Evolutionary conservation across 1,139 yeast species (phyloP).

Genomic region (Candida tropicalis): DNA sequence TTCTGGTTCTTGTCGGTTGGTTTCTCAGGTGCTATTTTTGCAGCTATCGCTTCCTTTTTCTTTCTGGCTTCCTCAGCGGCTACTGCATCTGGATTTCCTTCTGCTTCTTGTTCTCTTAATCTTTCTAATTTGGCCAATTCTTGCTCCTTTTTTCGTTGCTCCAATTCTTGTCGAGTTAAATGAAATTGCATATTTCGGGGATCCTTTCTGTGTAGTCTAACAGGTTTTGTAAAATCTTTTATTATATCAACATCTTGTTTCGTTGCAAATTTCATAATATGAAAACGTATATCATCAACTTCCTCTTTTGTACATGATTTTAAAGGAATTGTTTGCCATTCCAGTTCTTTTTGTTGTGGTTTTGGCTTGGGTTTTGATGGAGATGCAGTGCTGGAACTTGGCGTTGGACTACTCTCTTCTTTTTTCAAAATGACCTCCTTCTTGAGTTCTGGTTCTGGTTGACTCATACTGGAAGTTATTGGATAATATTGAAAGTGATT

Average conservation of each 20-base stretch:
- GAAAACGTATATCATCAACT: slow-evolving; percentile 73
- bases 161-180: slow-evolving; percentile 65
- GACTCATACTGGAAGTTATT: slow-evolving; percentile 21
- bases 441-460: slow-evolving; percentile 29
- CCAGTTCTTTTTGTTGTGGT: slow-evolving; percentile 23
- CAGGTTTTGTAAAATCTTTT: slow-evolving; percentile 74
- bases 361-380: slow-evolving; percentile 8
- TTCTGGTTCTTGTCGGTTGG: slow-evolving; percentile 29
- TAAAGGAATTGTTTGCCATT: slow-evolving; percentile 68
- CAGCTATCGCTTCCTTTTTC: slow-evolving; percentile 16
- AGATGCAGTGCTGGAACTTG: slow-evolving; percentile 1
- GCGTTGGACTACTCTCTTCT: slow-evolving; percentile 19
- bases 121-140: slow-evolving; percentile 5
- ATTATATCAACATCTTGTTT: slow-evolving; percentile 71
- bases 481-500: not conserved
- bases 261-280: slow-evolving; percentile 79
- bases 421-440: slow-evolving; percentile 29
- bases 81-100: slow-evolving; percentile 23
- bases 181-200: slow-evolving; percentile 89
- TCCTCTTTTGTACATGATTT: slow-evolving; percentile 76
- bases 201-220: slow-evolving; percentile 87
- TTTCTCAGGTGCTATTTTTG: slow-evolving; percentile 6
- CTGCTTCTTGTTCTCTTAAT: slow-evolving; percentile 17
- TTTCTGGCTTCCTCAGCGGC: slow-evolving; percentile 23
- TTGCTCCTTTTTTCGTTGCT: slow-evolving; percentile 52